Evolutionary conservation across 345 rosid genomes (phyloP).

Genomic region (Lepidium africanum): DNA sequence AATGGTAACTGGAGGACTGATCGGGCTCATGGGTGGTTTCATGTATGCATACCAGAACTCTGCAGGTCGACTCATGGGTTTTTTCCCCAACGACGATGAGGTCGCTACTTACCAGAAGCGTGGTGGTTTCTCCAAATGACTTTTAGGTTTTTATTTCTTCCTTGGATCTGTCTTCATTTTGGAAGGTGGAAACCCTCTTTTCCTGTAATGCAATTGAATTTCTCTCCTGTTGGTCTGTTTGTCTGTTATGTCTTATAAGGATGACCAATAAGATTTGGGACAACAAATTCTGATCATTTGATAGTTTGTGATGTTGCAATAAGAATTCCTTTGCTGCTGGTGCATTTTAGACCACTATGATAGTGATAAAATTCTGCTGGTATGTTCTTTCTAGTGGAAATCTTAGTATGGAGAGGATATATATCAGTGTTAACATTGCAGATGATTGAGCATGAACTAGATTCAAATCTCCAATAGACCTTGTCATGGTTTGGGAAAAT

Average conservation of each 20-base stretch:
- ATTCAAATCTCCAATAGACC: not conserved
- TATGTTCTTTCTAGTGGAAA: not conserved
- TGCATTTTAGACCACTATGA: not conserved
- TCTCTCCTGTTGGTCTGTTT: conserved; percentile 16
- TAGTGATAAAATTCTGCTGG: not conserved
- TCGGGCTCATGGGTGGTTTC: conserved; percentile 97
- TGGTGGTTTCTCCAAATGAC: conserved; percentile 30
- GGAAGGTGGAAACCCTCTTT: not conserved
- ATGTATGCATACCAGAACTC: conserved; percentile 99
- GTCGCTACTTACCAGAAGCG: conserved; percentile 63
- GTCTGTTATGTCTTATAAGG: not conserved
- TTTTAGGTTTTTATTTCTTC: not conserved
- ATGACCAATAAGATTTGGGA: not conserved
- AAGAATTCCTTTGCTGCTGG: not conserved
- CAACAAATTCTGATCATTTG: not conserved
- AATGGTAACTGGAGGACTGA: conserved; percentile 96
- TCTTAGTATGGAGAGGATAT: not conserved
- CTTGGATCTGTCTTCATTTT: not conserved
- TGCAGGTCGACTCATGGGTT: conserved; percentile 89
- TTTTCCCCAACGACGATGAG: conserved; percentile 87
- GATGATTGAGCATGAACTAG: not conserved
- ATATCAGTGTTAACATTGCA: not conserved
- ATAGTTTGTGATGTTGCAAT: not conserved
- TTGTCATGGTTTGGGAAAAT: not conserved
- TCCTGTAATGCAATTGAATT: not conserved